Conservation (phyloP, 208 protist genomes). For the Acanthamoeba royreba region DNA sequence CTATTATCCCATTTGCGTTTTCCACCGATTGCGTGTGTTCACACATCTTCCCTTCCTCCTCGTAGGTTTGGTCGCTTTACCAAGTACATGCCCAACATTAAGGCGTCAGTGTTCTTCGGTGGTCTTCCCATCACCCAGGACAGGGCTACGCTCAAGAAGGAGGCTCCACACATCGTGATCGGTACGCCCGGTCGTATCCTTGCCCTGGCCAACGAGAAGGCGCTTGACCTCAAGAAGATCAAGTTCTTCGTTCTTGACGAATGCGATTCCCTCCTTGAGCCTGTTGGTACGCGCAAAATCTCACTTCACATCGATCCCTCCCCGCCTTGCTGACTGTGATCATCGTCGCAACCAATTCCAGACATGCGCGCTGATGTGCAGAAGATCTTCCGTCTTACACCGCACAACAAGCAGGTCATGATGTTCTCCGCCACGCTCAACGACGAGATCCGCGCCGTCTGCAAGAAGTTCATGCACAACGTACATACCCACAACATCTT, state of each 20-base stretch:
- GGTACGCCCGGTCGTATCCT: constrained; percentile 97
- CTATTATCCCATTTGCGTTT: too few relatives aligned
- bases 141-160: constrained; percentile 68
- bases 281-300: constrained; percentile 37
- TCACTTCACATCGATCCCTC: not conserved
- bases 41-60: not conserved
- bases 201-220: constrained; percentile 86
- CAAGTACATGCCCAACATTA: constrained; percentile 93
- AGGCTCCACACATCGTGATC: constrained; percentile 95
- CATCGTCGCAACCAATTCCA: not conserved
- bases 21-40: not conserved
- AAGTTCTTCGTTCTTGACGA: constrained; percentile 99
- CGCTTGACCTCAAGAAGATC: constrained; percentile 91
- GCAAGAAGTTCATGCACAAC: constrained; percentile 97
- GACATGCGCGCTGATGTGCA: constrained; percentile 96
- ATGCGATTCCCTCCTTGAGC: constrained; percentile 97
- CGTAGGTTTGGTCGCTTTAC: constrained; percentile 63
- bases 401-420: constrained; percentile 98
- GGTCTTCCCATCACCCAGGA: constrained; percentile 88
- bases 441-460: constrained; percentile 91
- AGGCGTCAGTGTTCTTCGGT: constrained; percentile 95
- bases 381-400: constrained; percentile 95
- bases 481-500: constrained; percentile 46
- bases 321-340: not conserved
- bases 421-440: constrained; percentile 99